Base-by-base conservation (phyloP, 2,329 filamentous ascomycete species). In the Botrytis porri region DNA sequence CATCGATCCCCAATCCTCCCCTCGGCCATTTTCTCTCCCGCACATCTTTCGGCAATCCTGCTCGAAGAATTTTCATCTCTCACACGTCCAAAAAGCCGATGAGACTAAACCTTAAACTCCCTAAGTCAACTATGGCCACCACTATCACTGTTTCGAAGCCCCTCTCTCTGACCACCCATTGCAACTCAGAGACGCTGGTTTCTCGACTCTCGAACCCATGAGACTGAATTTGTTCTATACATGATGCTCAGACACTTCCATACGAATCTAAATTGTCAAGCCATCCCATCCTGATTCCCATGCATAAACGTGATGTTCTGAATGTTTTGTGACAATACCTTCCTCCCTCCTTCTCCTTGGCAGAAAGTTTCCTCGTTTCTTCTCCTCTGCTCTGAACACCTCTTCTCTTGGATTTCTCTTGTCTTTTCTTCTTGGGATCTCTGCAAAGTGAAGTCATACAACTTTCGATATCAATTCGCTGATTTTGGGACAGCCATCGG, bases 401-500 rank as follows among this genome's bases (percentile, higher is more conserved):
- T 57, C 51, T 57, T 57, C 51, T 57, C 51, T 57, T 29, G n/a
- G 51, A 57, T 32, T 57, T 57, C n/a, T 57, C 51, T 57, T 32
- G 51, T 57, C 51, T 57, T 57, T 57, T 57, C 51, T 57, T 57
- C 18, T 29, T 8, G n/a, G 51, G 6, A 57, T 57, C 51, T 57
- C 51, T 57, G 51, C 51, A 57, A 57, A 57, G 51, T 57, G 51
- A 57, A 57, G 51, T 75, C 75, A 74, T 70, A 71, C 54, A 74
- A 70, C 73, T 72, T 71, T 75, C 75, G 71, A 73, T 75, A 77
- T 74, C 77, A 74, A 70, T 72, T 71, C 12, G 73, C 74, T 77
- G 75, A 74, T 75, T 67, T 74, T 74, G 76, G 76, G 77, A 77
- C 70, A 79, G 77, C 76, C 75, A 78, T 75, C 77, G 76, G 79